Evolutionary conservation across 2,329 filamentous ascomycete species (phyloP).

Genomic region (Claviceps africana): DNA sequence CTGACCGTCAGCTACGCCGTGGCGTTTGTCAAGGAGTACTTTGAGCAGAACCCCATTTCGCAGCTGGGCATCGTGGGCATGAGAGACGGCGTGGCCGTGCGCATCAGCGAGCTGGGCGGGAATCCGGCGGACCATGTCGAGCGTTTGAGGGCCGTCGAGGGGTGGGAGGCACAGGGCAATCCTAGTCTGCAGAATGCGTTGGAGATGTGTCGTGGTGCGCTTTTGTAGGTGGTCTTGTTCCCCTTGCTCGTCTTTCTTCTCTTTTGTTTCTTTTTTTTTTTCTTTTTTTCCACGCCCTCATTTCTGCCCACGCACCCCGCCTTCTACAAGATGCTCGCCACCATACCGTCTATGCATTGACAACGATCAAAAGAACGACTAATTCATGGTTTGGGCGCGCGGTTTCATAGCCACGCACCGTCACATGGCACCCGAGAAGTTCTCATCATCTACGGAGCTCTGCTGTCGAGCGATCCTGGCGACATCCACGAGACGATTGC

Average conservation of each 20-base stretch:
- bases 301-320: too few relatives aligned
- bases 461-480: constrained; percentile 81
- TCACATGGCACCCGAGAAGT: constrained; percentile 89
- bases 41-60: constrained; percentile 96
- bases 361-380: background rate
- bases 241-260: background rate
- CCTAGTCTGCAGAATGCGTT: constrained; percentile 86
- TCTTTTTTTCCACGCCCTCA: too few relatives aligned
- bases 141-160: constrained; percentile 53
- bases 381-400: background rate
- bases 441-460: constrained; percentile 78
- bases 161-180: constrained; percentile 56
- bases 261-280: background rate
- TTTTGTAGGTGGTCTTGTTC: constrained; percentile 55
- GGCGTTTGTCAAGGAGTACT: constrained; percentile 86
- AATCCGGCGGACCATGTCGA: constrained; percentile 82
- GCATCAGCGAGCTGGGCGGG: constrained; percentile 79
- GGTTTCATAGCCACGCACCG: constrained; percentile 56
- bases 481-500: constrained; percentile 88
- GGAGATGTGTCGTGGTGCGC: constrained; percentile 80
- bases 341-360: background rate
- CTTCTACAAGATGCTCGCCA: too few relatives aligned
- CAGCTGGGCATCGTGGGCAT: constrained; percentile 88
- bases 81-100: constrained; percentile 76
- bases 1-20: constrained; percentile 70